phyloP scores from a whole-genome alignment of 2,329 filamentous ascomycete species.

The Alternaria postmessia region DNA sequence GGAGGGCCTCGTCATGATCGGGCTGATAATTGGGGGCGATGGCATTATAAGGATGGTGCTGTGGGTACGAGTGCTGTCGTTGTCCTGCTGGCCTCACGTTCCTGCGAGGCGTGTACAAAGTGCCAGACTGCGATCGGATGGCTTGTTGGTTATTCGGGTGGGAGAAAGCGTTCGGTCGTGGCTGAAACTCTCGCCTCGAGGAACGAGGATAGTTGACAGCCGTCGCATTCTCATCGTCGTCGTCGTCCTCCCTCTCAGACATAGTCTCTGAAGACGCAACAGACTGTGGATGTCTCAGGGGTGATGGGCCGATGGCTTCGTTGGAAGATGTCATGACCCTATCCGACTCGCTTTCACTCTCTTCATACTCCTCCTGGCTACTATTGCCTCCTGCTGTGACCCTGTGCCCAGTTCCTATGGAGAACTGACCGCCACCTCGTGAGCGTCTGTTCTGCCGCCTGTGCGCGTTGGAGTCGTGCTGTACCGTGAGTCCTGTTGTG shows the following conservation, averaged over 20 bases:
- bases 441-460: slow-evolving; percentile 64
- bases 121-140: slow-evolving; percentile 56
- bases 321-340: slow-evolving; percentile 70
- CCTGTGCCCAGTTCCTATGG: slow-evolving; percentile 47
- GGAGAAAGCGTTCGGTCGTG: slow-evolving; percentile 91
- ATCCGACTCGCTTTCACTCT: slow-evolving; percentile 91
- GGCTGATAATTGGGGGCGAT: slow-evolving; percentile 79
- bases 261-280: slow-evolving; percentile 49
- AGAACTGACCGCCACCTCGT: slow-evolving; percentile 39
- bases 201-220: slow-evolving; percentile 72
- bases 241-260: slow-evolving; percentile 47
- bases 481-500: slow-evolving; percentile 83
- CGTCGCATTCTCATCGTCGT: slow-evolving; percentile 78
- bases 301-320: slow-evolving; percentile 60
- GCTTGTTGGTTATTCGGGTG: slow-evolving; percentile 70
- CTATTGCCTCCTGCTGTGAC: slow-evolving; percentile 68
- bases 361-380: slow-evolving; percentile 93
- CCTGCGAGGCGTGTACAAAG: slow-evolving; percentile 56
- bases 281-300: slow-evolving; percentile 42
- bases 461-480: slow-evolving; percentile 67
- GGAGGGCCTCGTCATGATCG: slow-evolving; percentile 91
- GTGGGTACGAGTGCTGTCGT: slow-evolving; percentile 51
- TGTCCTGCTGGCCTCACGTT: slow-evolving; percentile 46
- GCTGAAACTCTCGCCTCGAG: slow-evolving; percentile 71
- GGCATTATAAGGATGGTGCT: slow-evolving; percentile 70